Base-by-base conservation (phyloP, 257 asterid species). In the Salvia hispanica region DNA sequence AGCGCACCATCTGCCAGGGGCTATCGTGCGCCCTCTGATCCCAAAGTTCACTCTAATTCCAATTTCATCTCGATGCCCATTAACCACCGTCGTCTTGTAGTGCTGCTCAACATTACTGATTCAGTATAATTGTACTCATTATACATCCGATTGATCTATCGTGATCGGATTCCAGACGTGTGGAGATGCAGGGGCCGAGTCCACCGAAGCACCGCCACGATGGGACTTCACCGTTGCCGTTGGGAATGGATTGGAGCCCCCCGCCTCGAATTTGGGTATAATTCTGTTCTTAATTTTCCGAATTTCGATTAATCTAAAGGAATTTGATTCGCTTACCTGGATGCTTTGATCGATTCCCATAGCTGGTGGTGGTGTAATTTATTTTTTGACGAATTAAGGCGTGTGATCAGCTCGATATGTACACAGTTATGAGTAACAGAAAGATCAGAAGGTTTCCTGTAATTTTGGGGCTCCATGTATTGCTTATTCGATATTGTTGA, bases 201-300 rank as follows among this genome's bases (percentile, higher is more conserved):
- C 92, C 96, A 52, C 98, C 98, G 47, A 87, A 84, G 85, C 98
- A 94, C 79, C 73, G 99, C 60, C 99, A 94, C 79, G 99, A 94
- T 75, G 99, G 95, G 52, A 82, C 97, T 73, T 94, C 99, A 73
- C 99, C 98, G 82, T 81, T 94, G 94, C 99, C 99, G 31, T 65
- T 94, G 88, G 98, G 99, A 9, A 91, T 94, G 99, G 99, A 94
- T 84, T 91, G 99, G 99, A 88, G 98, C 48, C 96, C 96, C 46
- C 95, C 99, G 4, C 99, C 99, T 47, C 95, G 92, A 72, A 48
- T 70, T 54, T 94, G 99, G 99, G 99, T 94, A 75, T 50, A 70
- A 46, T 57, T 67, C 10, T 43, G 7, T 21, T 69, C 21, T 36
- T 31, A 14, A 7, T 18, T 63, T 45, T 34, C 39, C 46, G 47